Base-by-base conservation (phyloP, 805 yeast genomes). In the Sungouiozyma intestinalis region DNA sequence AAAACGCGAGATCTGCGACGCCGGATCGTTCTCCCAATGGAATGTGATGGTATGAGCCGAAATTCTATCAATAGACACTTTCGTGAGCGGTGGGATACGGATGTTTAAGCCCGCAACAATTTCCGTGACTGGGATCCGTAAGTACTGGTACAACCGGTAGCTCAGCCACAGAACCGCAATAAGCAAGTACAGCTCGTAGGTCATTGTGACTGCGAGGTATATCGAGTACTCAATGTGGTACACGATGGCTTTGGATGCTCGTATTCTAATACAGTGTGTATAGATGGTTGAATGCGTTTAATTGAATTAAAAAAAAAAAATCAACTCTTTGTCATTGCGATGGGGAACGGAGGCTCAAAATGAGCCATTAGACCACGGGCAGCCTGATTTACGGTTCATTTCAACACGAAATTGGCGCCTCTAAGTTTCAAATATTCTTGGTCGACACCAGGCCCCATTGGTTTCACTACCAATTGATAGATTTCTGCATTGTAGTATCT, bases 391-490 rank as follows among this genome's bases (percentile, higher is more conserved):
- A 24, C 29, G 19, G 15, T 13, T 52, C 51, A 77, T 58, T 83
- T 79, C 58, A 88, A 68, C 7, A 90, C 76, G 15, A 88, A 86
- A 58, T 90, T 84, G 33, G 95, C 97, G 41, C 84, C 85, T 52
- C 97, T 72, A 46, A 90, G 67, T 49, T 83, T 83, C 55, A 90
- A 68, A 58, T 87, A 90, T 61, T 87, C 94, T 64, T 90, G 97
- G 62, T 90, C 97, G 21, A 83, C 82, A 18, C 96, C 95, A 2
- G 94, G 85, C 1, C 87, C 81, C 78, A 90, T 76, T 48, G 77
- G 76, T 58, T 77, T 77, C 40, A 74, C 68, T 31, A 85, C 81
- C 31, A 81, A 69, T 38, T 80, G 84, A 60, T 77, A 88, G 24
- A 90, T 80, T 61, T 90, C 97, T 40, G 77, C 77, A 58, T 90